phyloP scores from a whole-genome alignment of 192 early-diverging fungal genomes.

The Backusella morwellensis region DNA sequence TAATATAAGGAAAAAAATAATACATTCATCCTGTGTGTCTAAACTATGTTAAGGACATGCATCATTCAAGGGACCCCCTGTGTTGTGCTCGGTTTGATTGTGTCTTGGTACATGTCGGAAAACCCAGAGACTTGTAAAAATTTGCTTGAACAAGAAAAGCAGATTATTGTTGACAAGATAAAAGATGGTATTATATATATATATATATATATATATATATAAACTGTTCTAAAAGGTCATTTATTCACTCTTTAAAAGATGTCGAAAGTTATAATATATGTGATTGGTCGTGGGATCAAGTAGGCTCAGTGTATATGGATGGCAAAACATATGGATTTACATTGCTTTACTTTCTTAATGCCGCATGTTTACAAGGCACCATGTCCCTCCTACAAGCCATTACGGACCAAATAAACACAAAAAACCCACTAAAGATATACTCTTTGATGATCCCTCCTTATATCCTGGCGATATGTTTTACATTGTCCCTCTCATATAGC shows the following conservation, averaged over 20 bases:
- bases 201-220: not conserved
- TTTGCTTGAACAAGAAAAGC: constrained; percentile 38
- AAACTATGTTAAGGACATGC: constrained; percentile 42
- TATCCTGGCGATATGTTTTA: constrained; percentile 3
- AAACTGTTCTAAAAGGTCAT: not conserved
- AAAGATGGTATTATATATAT: not conserved
- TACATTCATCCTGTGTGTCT: not conserved
- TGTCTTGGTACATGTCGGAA: constrained; percentile 37
- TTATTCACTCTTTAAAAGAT: not conserved
- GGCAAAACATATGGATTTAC: constrained; percentile 16
- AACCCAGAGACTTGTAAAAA: constrained; percentile 36
- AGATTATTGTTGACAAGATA: constrained; percentile 30
- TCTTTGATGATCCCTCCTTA: constrained; percentile 42
- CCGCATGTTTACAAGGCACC: constrained; percentile 10
- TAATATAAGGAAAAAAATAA: not conserved
- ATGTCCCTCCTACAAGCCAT: not conserved
- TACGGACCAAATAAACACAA: not conserved
- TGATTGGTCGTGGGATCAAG: constrained; percentile 24
- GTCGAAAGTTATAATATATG: not conserved
- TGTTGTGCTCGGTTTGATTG: constrained; percentile 33
- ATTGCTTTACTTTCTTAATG: constrained; percentile 8
- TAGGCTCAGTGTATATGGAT: constrained; percentile 14
- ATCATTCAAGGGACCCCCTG: constrained; percentile 58
- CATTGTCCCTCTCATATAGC: not conserved
- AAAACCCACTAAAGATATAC: constrained; percentile 2